These are phyloP conservation scores for Nectriaceae sp. DNA, from an alignment of 2,329 filamentous ascomycete genomes.

Conservation along the genomic window DNA sequence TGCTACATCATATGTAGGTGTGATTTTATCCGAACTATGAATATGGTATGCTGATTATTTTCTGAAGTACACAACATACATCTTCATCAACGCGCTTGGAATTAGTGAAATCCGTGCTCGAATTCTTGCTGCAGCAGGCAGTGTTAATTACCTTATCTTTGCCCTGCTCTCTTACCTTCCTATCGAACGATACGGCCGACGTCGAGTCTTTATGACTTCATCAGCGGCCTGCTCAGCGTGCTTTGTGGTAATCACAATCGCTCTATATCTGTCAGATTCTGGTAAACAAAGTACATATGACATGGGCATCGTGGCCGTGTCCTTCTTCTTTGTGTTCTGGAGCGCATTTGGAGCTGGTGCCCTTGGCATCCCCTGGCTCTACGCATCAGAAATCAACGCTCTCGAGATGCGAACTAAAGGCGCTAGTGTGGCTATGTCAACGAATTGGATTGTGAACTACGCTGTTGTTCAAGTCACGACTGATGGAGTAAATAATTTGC, in stretches of 20 bases:
- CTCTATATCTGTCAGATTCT: background rate
- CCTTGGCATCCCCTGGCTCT: conserved; percentile 27
- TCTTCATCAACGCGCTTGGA: background rate
- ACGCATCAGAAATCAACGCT: conserved; percentile 38
- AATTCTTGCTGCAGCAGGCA: background rate
- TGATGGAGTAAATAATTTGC: background rate
- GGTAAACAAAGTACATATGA: background rate
- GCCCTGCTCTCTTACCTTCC: background rate
- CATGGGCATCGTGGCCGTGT: background rate
- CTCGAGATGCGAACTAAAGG: conserved; percentile 35
- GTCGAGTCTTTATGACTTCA: background rate
- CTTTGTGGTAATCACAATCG: background rate
- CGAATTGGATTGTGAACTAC: conserved; percentile 13
- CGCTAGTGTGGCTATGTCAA: conserved; percentile 16
- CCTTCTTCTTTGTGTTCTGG: conserved; percentile 21
- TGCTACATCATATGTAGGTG: conserved; percentile 12
- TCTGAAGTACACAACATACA: conserved; percentile 7
- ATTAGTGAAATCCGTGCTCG: background rate
- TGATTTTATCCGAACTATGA: too few species aligned
- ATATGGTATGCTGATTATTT: too few species aligned
- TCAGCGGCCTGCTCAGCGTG: background rate
- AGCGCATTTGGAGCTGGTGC: conserved; percentile 18
- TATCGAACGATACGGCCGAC: background rate
- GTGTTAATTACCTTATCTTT: background rate
- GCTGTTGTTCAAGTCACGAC: background rate